Conservation (phyloP, 2,329 filamentous ascomycete genomes). For the Alternaria longipes region DNA sequence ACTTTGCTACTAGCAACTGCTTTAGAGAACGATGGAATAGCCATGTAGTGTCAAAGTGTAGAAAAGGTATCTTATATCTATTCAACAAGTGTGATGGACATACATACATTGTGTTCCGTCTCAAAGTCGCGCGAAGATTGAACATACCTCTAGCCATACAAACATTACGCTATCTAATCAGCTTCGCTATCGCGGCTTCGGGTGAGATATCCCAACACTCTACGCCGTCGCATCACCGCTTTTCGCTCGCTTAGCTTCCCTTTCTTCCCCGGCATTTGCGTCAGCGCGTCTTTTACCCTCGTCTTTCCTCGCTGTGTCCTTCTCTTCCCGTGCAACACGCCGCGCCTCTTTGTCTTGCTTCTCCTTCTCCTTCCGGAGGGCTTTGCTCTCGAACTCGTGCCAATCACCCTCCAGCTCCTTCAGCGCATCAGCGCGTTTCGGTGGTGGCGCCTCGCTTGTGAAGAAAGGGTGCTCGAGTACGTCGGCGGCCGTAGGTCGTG, state of each 20-base stretch:
- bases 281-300: conserved; percentile 48
- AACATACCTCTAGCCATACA: conserved; percentile 1
- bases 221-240: conserved; percentile 32
- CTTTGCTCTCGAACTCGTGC: conserved; percentile 99
- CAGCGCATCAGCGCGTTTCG: conserved; percentile 83
- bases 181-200: conserved; percentile 1
- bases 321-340: conserved; percentile 43
- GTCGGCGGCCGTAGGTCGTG: conserved; percentile 82
- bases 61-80: neutral
- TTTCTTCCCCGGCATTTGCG: conserved; percentile 37
- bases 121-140: neutral
- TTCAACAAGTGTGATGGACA: neutral
- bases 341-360: conserved; percentile 67
- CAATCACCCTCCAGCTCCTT: conserved; percentile 88
- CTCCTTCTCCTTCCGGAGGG: conserved; percentile 88
- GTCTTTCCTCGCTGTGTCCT: conserved; percentile 37
- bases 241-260: conserved; percentile 46
- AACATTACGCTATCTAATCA: conserved; percentile 3
- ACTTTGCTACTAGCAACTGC: too few species aligned
- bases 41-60: neutral
- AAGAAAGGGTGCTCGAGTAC: conserved; percentile 92
- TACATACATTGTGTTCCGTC: neutral
- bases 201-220: neutral
- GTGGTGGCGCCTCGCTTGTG: conserved; percentile 76
- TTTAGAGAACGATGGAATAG: neutral